A percentile compares a stretch with the other conserved stretches of the same genome.
Evolutionary conservation across 2,329 filamentous ascomycete species (phyloP).

Genomic region (Rachicladosporium sp.): DNA sequence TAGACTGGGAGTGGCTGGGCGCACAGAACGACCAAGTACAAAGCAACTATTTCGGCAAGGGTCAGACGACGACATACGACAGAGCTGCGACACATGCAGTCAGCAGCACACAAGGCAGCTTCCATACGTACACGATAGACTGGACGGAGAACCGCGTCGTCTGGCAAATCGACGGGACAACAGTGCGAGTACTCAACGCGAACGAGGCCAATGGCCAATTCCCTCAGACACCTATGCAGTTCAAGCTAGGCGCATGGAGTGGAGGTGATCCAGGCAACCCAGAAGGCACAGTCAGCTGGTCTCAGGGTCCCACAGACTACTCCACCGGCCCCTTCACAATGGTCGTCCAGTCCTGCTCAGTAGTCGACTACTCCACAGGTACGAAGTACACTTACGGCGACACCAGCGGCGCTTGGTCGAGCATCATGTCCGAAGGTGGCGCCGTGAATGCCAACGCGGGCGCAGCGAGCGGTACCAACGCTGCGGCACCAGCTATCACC

Average conservation of each 20-base stretch:
- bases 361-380: conserved; percentile 90
- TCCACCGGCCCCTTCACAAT: conserved; percentile 72
- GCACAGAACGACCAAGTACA: conserved; percentile 68
- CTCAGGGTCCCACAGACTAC: conserved; percentile 76
- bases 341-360: conserved; percentile 61
- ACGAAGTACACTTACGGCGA: conserved; percentile 73
- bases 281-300: conserved; percentile 78
- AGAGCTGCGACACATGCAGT: conserved; percentile 69
- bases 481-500: conserved; percentile 49
- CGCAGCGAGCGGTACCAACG: conserved; percentile 38
- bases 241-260: conserved; percentile 86
- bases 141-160: conserved; percentile 79
- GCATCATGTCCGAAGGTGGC: conserved; percentile 72
- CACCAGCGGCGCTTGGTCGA: conserved; percentile 63
- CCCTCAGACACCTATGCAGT: conserved; percentile 88
- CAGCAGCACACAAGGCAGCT: conserved; percentile 56
- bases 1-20: conserved; percentile 95
- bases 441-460: conserved; percentile 46
- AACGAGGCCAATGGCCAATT: conserved; percentile 65
- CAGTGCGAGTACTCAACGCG: conserved; percentile 62
- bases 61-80: conserved; percentile 72
- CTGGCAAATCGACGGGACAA: conserved; percentile 71
- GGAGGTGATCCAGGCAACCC: conserved; percentile 75
- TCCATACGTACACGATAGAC: conserved; percentile 80
- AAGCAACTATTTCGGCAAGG: conserved; percentile 95